phyloP scores from a whole-genome alignment of 140 eudicot genomes.

The Bidens hawaiensis region DNA sequence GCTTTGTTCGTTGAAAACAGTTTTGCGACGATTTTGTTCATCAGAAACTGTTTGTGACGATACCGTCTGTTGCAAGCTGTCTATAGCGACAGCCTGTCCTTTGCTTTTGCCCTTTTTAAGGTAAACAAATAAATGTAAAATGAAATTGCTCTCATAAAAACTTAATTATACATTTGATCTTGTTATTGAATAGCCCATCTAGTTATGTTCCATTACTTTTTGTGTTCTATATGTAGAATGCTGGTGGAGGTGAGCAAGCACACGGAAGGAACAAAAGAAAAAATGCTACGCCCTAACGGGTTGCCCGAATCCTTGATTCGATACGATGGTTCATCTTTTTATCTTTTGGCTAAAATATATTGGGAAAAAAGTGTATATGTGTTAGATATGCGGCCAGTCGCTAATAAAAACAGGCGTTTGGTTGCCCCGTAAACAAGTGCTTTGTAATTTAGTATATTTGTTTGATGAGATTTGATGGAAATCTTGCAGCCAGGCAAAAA shows the following conservation, averaged over 20 bases:
- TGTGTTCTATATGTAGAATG: conserved; percentile 49
- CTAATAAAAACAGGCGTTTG: not conserved
- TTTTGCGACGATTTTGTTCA: too few species aligned
- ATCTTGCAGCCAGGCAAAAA: conserved; percentile 77
- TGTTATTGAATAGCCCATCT: not conserved
- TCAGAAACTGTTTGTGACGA: too few species aligned
- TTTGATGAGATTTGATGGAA: conserved; percentile 8
- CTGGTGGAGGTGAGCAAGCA: conserved; percentile 99
- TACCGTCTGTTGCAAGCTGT: too few species aligned
- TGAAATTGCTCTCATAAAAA: not conserved
- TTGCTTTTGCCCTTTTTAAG: too few species aligned
- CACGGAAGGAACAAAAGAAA: conserved; percentile 86
- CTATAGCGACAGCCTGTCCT: too few species aligned
- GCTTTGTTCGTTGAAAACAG: too few species aligned
- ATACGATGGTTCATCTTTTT: conserved; percentile 66
- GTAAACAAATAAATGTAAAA: too few species aligned
- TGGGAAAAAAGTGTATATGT: not conserved
- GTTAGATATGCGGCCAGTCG: not conserved
- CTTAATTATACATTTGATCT: not conserved
- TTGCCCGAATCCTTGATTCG: conserved; percentile 93
- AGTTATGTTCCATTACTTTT: not conserved
- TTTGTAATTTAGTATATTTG: not conserved
- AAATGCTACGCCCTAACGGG: conserved; percentile 79
- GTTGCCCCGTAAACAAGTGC: not conserved
- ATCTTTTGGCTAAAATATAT: not conserved